Evolutionary conservation across 1,284 basidiomycete species (phyloP), one percentile per base, ranked within the genome.

Genomic region (Ganoderma sp.): DNA sequence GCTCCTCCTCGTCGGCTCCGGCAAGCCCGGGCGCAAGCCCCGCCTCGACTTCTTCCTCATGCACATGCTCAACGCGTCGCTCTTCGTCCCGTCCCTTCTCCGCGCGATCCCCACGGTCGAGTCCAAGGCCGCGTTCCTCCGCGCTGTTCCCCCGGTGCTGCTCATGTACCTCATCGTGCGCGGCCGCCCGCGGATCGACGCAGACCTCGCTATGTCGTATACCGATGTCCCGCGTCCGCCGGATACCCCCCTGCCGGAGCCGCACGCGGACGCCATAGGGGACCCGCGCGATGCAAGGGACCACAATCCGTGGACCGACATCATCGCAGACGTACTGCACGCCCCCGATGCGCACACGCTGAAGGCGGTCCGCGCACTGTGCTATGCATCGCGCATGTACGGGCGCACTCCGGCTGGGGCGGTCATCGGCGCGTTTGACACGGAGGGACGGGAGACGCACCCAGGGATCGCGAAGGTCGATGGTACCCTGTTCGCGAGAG

Each of bases 31-130:
- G 0, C 79, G 83, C 58, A 82, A 83, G 68, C 83, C 85, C 1
- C 82, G 88, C 14, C 78, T 90, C 41, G 90, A 91, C 76, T 92
- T 92, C 80, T 90, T 90, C 84, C 78, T 92, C 71, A 89, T 91
- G 89, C 91, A 92, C 77, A 71, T 87, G 34, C 80, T 91, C 62
- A 91, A 87, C 5, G 86, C 86, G 17, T 84, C 88, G 5, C 74
- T 90, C 25, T 90, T 91, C 80, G 71, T 92, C 15, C 84, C 84
- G 15, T 81, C 86, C 0, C 79, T 87, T 66, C 73, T 88, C 22
- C 65, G 68, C 2, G 75, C 78, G 4, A 73, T 88, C 37, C 76
- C 79, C 60, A 80, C 77, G 34, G 72, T 73, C 17, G 76, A 76
- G 50, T 79, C 79, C 59, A 85, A 85, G 71, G 83, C 83, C 14